Percentiles rank a stretch among this genome's conserved stretches.
These are phyloP conservation scores for Aspergillus cejpii DNA, from an alignment of 2,329 filamentous ascomycete genomes.

Conservation along the genomic window DNA sequence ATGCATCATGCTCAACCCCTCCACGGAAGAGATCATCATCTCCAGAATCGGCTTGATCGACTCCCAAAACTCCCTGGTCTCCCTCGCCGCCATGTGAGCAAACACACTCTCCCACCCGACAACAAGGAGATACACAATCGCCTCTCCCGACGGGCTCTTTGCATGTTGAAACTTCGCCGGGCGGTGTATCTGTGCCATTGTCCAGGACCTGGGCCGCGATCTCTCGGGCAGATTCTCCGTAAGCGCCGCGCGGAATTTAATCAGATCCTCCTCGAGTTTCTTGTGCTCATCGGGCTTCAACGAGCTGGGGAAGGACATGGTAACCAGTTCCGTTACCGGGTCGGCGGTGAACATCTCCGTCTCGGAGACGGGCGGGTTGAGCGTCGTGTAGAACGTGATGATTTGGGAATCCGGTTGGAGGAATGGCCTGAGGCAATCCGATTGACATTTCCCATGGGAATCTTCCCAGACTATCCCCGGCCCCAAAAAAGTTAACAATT, in stretches of 20 bases:
- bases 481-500: no score
- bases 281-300: slow-evolving; percentile 24
- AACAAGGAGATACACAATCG: slow-evolving; percentile 45
- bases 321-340: slow-evolving; percentile 47
- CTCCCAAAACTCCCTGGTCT: slow-evolving; percentile 42
- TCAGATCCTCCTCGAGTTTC: slow-evolving; percentile 28
- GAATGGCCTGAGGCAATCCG: slow-evolving; percentile 19
- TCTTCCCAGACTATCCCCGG: slow-evolving; percentile 29
- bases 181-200: slow-evolving; percentile 34
- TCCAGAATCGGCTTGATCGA: slow-evolving; percentile 40
- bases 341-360: slow-evolving; percentile 29
- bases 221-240: slow-evolving; percentile 27
- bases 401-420: slow-evolving; percentile 19
- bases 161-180: slow-evolving; percentile 27
- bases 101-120: slow-evolving; percentile 50
- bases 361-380: slow-evolving; percentile 23
- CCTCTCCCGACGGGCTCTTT: slow-evolving; percentile 38
- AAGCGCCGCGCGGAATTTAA: slow-evolving; percentile 35
- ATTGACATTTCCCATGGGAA: slow-evolving; percentile 20
- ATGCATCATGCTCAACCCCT: slow-evolving; percentile 43
- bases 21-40: slow-evolving; percentile 31
- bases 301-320: slow-evolving; percentile 39
- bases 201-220: slow-evolving; percentile 26
- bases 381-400: slow-evolving; percentile 26
- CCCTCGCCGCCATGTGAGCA: slow-evolving; percentile 43